phyloP scores from a whole-genome alignment of 148 eudicot genomes.

The Rhododendron griersonianum region DNA sequence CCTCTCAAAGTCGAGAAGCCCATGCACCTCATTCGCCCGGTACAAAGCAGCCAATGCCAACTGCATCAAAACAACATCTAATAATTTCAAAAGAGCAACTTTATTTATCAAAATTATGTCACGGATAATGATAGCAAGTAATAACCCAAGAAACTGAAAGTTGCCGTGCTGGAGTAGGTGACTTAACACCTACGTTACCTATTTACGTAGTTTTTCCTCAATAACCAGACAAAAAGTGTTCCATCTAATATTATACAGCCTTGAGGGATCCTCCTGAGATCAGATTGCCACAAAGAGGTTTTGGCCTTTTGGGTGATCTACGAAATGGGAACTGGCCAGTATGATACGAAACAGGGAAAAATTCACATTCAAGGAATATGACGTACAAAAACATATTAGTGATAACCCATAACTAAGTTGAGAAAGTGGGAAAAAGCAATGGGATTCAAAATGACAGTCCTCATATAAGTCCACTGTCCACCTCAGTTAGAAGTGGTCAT shows the following conservation, averaged over 20 bases:
- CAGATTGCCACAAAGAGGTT: background rate
- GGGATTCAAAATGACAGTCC: background rate
- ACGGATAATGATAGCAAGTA: background rate
- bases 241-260: background rate
- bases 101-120: background rate
- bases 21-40: slow-evolving; percentile 53
- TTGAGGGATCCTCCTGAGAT: background rate
- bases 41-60: slow-evolving; percentile 86
- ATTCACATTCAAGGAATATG: background rate
- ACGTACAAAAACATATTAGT: background rate
- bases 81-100: background rate
- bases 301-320: background rate
- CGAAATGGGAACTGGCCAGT: background rate
- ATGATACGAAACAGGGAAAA: background rate
- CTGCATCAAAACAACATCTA: slow-evolving; percentile 33
- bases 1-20: slow-evolving; percentile 81
- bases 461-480: background rate
- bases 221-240: background rate
- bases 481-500: background rate
- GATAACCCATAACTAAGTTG: background rate
- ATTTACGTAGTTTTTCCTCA: background rate
- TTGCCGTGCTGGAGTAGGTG: background rate
- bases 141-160: background rate
- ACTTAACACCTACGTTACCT: background rate
- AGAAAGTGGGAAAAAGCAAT: background rate